phyloP scores from a whole-genome alignment of 306 rosid genomes.

The Acacia acuminata region DNA sequence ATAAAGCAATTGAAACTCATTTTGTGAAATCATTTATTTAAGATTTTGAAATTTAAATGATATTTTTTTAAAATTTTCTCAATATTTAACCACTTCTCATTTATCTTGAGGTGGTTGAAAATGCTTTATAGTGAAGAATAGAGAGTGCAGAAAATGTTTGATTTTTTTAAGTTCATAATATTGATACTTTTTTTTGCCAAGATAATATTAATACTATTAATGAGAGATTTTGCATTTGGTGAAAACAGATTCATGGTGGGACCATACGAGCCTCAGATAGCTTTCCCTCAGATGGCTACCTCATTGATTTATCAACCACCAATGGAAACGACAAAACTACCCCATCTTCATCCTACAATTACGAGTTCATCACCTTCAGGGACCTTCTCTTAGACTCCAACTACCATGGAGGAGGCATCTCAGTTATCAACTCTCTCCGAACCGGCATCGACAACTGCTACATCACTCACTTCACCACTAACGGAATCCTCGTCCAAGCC shows the following conservation, averaged over 20 bases:
- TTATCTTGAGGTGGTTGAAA: no score
- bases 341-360: slow-evolving; percentile 63
- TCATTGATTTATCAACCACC: slow-evolving; percentile 64
- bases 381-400: slow-evolving; percentile 77
- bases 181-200: no score
- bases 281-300: slow-evolving; percentile 59
- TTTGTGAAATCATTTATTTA: no score
- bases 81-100: no score
- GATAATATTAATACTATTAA: no score
- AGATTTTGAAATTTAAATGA: no score
- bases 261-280: slow-evolving; percentile 64
- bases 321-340: slow-evolving; percentile 21
- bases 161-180: no score
- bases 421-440: slow-evolving; percentile 71
- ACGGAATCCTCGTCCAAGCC: slow-evolving; percentile 61
- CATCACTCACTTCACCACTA: slow-evolving; percentile 77
- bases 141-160: no score
- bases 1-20: no score
- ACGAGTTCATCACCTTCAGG: slow-evolving; percentile 71
- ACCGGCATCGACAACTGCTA: slow-evolving; percentile 79
- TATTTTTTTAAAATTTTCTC: no score
- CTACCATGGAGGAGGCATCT: slow-evolving; percentile 80
- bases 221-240: not conserved
- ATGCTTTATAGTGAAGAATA: no score
- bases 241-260: slow-evolving; percentile 86